phyloP scores from a whole-genome alignment of 140 eudicot genomes.

The Cichorium intybus region DNA sequence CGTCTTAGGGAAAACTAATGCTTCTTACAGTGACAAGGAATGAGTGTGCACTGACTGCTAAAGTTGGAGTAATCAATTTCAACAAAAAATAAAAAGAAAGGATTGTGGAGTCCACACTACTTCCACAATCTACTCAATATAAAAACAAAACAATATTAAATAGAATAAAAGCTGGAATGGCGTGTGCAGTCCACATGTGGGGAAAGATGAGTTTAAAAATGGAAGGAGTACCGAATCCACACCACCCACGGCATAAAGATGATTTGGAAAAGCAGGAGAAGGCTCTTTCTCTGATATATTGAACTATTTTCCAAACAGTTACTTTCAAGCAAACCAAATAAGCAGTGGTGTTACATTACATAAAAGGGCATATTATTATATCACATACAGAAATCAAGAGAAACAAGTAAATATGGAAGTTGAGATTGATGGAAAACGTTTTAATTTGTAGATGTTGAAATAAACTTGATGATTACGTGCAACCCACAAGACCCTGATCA shows the following conservation, averaged over 20 bases:
- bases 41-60: neutral
- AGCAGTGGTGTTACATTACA: neutral
- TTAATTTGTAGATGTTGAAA: no score
- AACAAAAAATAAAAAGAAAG: neutral
- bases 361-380: neutral
- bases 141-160: neutral
- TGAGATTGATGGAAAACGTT: neutral
- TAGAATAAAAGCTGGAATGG: no score
- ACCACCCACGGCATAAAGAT: neutral
- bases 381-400: neutral
- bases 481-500: no score
- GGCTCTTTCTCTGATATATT: neutral
- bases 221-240: neutral
- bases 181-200: neutral
- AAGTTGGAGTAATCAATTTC: neutral
- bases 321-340: neutral
- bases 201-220: neutral
- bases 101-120: conserved; percentile 16
- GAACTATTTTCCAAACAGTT: neutral
- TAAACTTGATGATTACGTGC: no score
- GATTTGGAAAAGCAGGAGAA: neutral
- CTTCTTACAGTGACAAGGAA: neutral
- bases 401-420: neutral
- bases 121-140: neutral
- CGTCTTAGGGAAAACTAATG: no score